A percentile compares a stretch with the other conserved stretches of the same genome.
Evolutionary conservation across 805 yeast species (phyloP).

Genomic region (Sungouiella thailandica): DNA sequence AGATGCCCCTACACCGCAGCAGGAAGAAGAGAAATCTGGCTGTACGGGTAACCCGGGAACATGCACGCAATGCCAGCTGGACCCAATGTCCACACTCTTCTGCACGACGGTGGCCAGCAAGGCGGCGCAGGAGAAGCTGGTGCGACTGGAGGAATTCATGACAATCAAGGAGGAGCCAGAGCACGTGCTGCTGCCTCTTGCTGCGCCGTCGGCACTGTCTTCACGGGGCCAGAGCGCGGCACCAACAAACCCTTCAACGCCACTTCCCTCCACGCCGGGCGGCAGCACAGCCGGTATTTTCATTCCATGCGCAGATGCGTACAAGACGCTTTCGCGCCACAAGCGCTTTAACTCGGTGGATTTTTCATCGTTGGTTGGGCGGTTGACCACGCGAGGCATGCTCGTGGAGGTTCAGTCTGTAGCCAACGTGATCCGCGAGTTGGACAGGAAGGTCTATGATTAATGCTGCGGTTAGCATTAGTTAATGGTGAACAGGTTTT

Average conservation of each 20-base stretch:
- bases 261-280: slow-evolving; percentile 14
- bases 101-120: slow-evolving; percentile 78
- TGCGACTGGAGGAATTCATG: neutral
- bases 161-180: too few relatives aligned
- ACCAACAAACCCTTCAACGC: slow-evolving; percentile 14
- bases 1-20: slow-evolving; percentile 1
- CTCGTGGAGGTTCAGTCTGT: slow-evolving; percentile 90
- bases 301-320: slow-evolving; percentile 88
- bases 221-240: slow-evolving; percentile 12
- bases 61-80: slow-evolving; percentile 75
- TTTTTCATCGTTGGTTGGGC: slow-evolving; percentile 67
- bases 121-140: slow-evolving; percentile 21
- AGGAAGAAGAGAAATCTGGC: slow-evolving; percentile 28
- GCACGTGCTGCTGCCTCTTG: neutral
- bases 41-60: slow-evolving; percentile 90
- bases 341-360: slow-evolving; percentile 71
- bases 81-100: slow-evolving; percentile 84
- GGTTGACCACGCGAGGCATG: slow-evolving; percentile 77
- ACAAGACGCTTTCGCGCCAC: slow-evolving; percentile 79
- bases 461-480: too few relatives aligned
- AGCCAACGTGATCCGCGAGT: slow-evolving; percentile 75
- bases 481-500: too few relatives aligned
- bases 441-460: slow-evolving; percentile 62
- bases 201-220: slow-evolving; percentile 6
- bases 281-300: slow-evolving; percentile 41